These are phyloP conservation scores for Trametes maxima DNA, from an alignment of 768 basidiomycete species.

Conservation along the genomic window DNA sequence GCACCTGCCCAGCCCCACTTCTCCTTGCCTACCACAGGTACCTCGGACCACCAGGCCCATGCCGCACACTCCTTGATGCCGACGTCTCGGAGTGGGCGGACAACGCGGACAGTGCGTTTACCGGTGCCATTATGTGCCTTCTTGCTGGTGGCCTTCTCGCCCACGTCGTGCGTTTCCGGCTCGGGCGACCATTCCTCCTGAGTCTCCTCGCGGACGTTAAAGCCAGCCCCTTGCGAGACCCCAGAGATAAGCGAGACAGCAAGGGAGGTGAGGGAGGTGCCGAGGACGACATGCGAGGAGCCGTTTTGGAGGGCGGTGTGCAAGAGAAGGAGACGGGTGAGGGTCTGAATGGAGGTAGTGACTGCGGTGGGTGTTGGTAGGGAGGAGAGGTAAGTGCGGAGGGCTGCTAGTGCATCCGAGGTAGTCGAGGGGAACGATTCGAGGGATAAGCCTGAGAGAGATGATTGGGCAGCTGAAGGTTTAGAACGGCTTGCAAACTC, in stretches of 20 bases:
- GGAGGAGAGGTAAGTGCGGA: conserved; percentile 56
- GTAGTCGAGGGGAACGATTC: conserved; percentile 18
- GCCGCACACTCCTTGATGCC: conserved; percentile 79
- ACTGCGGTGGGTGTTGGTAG: conserved; percentile 78
- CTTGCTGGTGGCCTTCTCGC: neutral
- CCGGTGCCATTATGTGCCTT: neutral
- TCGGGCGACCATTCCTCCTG: conserved; percentile 68
- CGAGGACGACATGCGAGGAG: conserved; percentile 79
- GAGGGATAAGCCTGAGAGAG: conserved; percentile 29
- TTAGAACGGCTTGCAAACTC: neutral
- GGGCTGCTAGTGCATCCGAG: conserved; percentile 35
- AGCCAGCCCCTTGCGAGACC: conserved; percentile 78
- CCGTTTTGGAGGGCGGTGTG: conserved; percentile 58
- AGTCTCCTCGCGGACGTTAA: conserved; percentile 64
- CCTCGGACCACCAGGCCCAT: conserved; percentile 73
- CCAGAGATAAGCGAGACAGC: conserved; percentile 74
- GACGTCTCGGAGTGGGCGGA: conserved; percentile 71
- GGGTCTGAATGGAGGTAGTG: conserved; percentile 54
- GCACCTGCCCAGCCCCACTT: conserved; percentile 43
- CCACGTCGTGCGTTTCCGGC: neutral
- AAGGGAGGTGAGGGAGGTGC: conserved; percentile 77
- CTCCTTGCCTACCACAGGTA: conserved; percentile 55
- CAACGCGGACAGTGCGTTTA: conserved; percentile 46
- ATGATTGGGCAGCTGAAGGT: neutral
- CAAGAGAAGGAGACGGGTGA: conserved; percentile 70